phyloP scores from a whole-genome alignment of 108 stramenopile species.

The Pseudonitzschia delicatissima region DNA sequence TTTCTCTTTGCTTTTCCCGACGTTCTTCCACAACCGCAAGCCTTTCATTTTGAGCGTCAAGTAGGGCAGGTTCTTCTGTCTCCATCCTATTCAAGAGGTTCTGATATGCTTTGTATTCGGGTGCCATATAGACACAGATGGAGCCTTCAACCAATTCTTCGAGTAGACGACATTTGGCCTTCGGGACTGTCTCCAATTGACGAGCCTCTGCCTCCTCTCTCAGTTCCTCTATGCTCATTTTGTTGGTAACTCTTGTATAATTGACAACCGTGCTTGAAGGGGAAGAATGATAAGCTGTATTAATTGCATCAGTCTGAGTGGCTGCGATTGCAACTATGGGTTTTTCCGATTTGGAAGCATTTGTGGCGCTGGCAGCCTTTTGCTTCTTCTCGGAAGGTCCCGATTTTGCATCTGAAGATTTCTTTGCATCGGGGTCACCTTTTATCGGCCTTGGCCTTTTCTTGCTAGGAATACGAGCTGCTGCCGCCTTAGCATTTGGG shows the following conservation, averaged over 20 bases:
- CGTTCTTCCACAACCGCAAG: background rate
- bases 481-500: too few species aligned
- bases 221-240: background rate
- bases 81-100: background rate
- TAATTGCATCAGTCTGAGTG: background rate
- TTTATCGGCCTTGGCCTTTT: too few species aligned
- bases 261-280: background rate
- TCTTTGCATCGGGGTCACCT: background rate
- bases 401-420: background rate
- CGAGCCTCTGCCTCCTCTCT: background rate
- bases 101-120: background rate
- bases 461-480: constrained; percentile 1
- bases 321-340: background rate
- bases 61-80: background rate
- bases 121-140: background rate
- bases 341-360: background rate
- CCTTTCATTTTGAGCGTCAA: background rate
- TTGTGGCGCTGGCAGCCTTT: background rate
- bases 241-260: constrained; percentile 1
- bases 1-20: background rate
- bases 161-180: background rate
- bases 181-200: background rate
- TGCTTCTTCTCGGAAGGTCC: background rate
- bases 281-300: background rate
- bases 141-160: background rate